Conservation (phyloP, 2,329 filamentous ascomycete species). For the Ascochyta koolunga region DNA sequence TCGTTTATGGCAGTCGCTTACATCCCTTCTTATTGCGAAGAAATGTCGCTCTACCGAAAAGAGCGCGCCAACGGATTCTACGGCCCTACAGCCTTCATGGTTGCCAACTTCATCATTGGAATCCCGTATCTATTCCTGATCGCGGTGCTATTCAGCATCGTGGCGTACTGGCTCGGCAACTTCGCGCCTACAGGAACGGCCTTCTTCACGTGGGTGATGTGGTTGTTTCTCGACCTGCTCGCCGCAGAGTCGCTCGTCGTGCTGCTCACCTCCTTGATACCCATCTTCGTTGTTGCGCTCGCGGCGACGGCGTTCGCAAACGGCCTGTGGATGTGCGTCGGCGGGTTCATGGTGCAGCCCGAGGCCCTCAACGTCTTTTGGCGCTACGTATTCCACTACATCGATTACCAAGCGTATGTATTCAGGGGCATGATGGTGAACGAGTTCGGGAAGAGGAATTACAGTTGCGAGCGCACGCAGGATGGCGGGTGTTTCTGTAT, state of each 20-base stretch:
- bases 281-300: constrained; percentile 79
- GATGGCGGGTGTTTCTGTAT: constrained; percentile 67
- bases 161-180: constrained; percentile 81
- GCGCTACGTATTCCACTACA: constrained; percentile 86
- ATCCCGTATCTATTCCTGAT: constrained; percentile 83
- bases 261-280: constrained; percentile 72
- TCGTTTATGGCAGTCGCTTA: constrained; percentile 72
- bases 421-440: constrained; percentile 96
- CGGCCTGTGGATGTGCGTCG: constrained; percentile 86
- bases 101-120: constrained; percentile 83
- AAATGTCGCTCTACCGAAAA: constrained; percentile 73
- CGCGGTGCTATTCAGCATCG: constrained; percentile 72
- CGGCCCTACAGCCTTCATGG: constrained; percentile 72
- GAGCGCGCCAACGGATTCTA: constrained; percentile 84
- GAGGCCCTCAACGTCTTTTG: constrained; percentile 80
- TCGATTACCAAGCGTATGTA: constrained; percentile 85
- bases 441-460: constrained; percentile 72
- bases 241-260: constrained; percentile 85
- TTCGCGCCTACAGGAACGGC: constrained; percentile 69
- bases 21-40: constrained; percentile 82
- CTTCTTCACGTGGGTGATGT: constrained; percentile 81
- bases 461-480: constrained; percentile 58
- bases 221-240: constrained; percentile 83
- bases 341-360: constrained; percentile 79
- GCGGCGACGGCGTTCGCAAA: constrained; percentile 85